phyloP scores from a whole-genome alignment of 2,329 filamentous ascomycete genomes.

The Ascochyta koolunga region DNA sequence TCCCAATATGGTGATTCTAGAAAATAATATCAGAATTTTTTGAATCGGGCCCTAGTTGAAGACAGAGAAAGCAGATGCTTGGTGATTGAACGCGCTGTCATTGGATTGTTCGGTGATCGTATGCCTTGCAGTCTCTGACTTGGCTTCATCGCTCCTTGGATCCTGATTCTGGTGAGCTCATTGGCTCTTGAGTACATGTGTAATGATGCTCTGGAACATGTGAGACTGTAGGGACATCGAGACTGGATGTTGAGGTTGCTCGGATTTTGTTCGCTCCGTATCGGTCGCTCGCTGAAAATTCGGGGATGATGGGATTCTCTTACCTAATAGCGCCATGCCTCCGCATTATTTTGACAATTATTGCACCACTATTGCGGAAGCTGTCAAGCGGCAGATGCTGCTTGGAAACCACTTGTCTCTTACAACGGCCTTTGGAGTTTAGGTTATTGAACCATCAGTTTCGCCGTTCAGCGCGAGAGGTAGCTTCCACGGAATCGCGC shows the following conservation, averaged over 20 bases:
- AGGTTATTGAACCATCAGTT: not conserved
- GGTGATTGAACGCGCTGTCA: too few relatives aligned
- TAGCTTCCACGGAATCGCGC: not conserved
- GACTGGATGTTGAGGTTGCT: not conserved
- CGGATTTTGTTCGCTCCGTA: slow-evolving; percentile 6
- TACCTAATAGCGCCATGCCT: slow-evolving; percentile 28
- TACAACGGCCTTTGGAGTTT: not conserved
- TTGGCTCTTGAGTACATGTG: not conserved
- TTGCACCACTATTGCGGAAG: not conserved
- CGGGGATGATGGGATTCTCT: slow-evolving; percentile 14
- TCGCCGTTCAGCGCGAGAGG: not conserved
- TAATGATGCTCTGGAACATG: not conserved
- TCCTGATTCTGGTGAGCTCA: too few relatives aligned
- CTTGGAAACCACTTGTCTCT: not conserved
- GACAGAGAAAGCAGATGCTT: too few relatives aligned
- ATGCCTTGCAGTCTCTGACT: too few relatives aligned
- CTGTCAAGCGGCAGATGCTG: not conserved
- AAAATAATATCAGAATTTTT: too few relatives aligned
- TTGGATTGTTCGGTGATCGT: too few relatives aligned
- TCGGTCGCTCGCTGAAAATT: slow-evolving; percentile 12
- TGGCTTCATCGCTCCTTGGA: too few relatives aligned
- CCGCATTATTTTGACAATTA: slow-evolving; percentile 17
- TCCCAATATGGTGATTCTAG: too few relatives aligned
- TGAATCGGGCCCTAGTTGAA: too few relatives aligned
- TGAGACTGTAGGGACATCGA: not conserved